Conservation (phyloP, 2,329 filamentous ascomycete genomes). For the Neonectria ditissima region DNA sequence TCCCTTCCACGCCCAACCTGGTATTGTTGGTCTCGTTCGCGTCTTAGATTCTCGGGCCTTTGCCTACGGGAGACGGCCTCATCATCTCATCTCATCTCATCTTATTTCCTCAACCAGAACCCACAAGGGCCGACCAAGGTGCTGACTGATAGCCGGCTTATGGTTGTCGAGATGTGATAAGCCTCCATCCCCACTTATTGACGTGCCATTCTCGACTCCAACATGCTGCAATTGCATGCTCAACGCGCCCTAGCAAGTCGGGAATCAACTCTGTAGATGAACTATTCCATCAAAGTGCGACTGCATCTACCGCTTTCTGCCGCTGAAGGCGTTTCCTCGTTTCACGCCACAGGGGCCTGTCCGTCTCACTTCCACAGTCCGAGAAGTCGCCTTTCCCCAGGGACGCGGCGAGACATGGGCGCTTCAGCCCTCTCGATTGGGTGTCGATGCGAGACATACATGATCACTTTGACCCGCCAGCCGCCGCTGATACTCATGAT, state of each 20-base stretch:
- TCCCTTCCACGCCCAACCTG: constrained; percentile 11
- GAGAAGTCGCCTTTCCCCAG: constrained; percentile 28
- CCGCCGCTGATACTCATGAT: constrained; percentile 9
- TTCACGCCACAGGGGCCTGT: constrained; percentile 20
- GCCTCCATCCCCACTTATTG: background rate
- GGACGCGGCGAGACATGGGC: constrained; percentile 29
- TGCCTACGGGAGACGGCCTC: constrained; percentile 22
- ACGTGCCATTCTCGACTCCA: constrained; percentile 4
- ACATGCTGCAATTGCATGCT: constrained; percentile 4
- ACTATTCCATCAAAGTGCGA: constrained; percentile 10
- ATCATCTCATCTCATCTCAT: constrained; percentile 29
- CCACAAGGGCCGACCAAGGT: background rate
- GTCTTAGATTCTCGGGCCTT: constrained; percentile 1
- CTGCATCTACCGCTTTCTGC: constrained; percentile 6
- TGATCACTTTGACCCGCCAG: constrained; percentile 4
- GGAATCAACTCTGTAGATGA: constrained; percentile 7
- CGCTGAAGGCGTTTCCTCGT: constrained; percentile 8
- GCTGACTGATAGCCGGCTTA: constrained; percentile 3
- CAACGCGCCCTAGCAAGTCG: background rate
- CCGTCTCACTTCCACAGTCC: constrained; percentile 27
- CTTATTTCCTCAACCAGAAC: constrained; percentile 12
- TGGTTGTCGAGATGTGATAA: background rate
- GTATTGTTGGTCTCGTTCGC: background rate
- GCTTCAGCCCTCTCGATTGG: constrained; percentile 29
- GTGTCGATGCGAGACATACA: constrained; percentile 38